Conservation (phyloP, 2,329 filamentous ascomycete species). For the Aspergillus arachidicola region DNA sequence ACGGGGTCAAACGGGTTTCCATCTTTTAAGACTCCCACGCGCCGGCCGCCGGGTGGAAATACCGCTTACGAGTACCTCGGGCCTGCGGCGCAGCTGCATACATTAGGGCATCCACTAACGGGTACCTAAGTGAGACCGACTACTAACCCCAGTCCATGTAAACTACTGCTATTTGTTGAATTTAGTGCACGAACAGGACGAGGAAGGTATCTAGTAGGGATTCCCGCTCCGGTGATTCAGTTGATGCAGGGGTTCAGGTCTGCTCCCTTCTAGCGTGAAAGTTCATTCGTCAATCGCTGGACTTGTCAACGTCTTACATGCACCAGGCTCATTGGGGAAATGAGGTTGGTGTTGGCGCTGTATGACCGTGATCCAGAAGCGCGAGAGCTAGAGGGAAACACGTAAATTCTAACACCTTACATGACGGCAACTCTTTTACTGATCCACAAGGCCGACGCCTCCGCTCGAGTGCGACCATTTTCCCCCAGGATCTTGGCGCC, state of each 20-base stretch:
- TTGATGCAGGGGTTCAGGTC: background rate
- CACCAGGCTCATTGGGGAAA: background rate
- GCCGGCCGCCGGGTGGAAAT: background rate
- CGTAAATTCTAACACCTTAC: background rate
- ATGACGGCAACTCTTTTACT: background rate
- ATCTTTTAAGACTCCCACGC: background rate
- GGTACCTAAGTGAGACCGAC: background rate
- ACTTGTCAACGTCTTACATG: background rate
- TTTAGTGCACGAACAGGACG: background rate
- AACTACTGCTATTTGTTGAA: background rate
- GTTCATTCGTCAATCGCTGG: background rate
- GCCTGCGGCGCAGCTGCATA: background rate
- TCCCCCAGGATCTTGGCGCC: background rate
- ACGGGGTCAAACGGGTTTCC: background rate
- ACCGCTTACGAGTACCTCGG: background rate
- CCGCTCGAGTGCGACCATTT: no score
- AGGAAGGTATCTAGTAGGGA: background rate
- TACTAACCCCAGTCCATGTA: background rate
- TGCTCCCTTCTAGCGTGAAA: background rate
- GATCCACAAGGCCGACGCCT: background rate
- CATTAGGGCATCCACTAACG: background rate
- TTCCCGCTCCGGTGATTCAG: background rate
- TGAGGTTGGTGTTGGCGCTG: no score
- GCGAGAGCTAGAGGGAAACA: no score
- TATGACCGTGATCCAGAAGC: no score